Evolutionary conservation across 768 basidiomycete species (phyloP).

Genomic region (Hysterangium stoloniferum): DNA sequence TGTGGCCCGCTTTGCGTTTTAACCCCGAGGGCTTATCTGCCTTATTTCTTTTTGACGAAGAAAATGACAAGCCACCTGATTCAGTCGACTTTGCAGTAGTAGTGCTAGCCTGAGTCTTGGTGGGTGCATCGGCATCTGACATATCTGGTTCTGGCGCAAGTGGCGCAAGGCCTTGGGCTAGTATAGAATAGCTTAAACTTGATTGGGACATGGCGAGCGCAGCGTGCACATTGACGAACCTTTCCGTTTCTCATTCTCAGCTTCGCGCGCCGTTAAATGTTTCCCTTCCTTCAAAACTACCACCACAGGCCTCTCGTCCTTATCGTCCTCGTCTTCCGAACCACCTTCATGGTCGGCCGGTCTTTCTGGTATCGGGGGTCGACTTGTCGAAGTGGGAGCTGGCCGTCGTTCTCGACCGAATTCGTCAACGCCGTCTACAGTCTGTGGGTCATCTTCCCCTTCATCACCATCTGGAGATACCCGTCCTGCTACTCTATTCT

Average conservation of each 20-base stretch:
- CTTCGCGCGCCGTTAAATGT: conserved; percentile 73
- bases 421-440: conserved; percentile 4
- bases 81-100: not conserved
- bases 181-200: not conserved
- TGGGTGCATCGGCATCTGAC: not conserved
- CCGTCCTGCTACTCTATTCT: conserved; percentile 50
- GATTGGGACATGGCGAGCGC: not conserved
- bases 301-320: conserved; percentile 13
- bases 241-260: conserved; percentile 66
- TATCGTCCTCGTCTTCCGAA: conserved; percentile 22
- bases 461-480: conserved; percentile 29
- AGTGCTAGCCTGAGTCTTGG: not conserved
- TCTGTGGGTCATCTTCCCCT: not conserved
- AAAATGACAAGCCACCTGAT: conserved; percentile 6
- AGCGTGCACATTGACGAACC: conserved; percentile 35
- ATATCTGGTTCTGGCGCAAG: not conserved
- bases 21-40: not conserved
- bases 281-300: conserved; percentile 86
- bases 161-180: conserved; percentile 12
- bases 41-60: conserved; percentile 7
- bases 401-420: conserved; percentile 9
- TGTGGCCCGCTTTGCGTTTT: conserved; percentile 4
- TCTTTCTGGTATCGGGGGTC: conserved; percentile 5
- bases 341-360: conserved; percentile 22
- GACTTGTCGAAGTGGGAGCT: too few relatives aligned